A percentile compares a stretch with the other conserved stretches of the same genome.
These are phyloP conservation scores for Sugiyamaella pinicola DNA, from an alignment of 1,139 yeast species.

Conservation along the genomic window DNA sequence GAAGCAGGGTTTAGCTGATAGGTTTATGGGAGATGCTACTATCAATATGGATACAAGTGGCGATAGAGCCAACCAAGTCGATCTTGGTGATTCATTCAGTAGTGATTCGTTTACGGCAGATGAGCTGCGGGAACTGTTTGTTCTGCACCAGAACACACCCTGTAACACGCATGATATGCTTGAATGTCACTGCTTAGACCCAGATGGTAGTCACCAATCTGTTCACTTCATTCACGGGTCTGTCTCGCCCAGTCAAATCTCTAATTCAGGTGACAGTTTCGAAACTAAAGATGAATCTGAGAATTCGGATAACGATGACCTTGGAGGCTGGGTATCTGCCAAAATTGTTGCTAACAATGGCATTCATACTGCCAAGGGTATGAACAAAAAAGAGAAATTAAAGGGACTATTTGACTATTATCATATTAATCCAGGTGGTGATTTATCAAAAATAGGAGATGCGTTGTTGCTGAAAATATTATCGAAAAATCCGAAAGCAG, in stretches of 20 bases:
- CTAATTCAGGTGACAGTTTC: slow-evolving; percentile 29
- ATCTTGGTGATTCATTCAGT: slow-evolving; percentile 13
- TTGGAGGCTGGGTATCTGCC: slow-evolving; percentile 55
- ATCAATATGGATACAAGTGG: slow-evolving; percentile 16
- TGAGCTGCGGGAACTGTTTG: slow-evolving; percentile 77
- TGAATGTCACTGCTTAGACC: slow-evolving; percentile 59
- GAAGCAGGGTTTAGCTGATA: slow-evolving; percentile 77
- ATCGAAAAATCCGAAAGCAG: not conserved
- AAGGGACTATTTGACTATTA: slow-evolving; percentile 58
- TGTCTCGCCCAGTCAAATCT: not conserved
- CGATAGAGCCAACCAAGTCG: not conserved
- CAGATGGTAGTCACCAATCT: not conserved
- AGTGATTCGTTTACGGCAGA: slow-evolving; percentile 45
- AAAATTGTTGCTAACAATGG: slow-evolving; percentile 38
- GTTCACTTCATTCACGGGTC: not conserved
- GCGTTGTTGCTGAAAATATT: slow-evolving; percentile 15
- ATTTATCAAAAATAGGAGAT: slow-evolving; percentile 19
- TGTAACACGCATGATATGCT: slow-evolving; percentile 85
- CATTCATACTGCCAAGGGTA: slow-evolving; percentile 31
- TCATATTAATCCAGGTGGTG: slow-evolving; percentile 55
- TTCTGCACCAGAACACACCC: slow-evolving; percentile 52
- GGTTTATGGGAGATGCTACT: slow-evolving; percentile 54
- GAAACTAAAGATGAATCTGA: slow-evolving; percentile 31
- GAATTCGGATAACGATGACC: slow-evolving; percentile 31
- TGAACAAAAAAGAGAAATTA: slow-evolving; percentile 45